Evolutionary conservation across 1,284 basidiomycete species (phyloP).

Genomic region (Trichosporon inkin): DNA sequence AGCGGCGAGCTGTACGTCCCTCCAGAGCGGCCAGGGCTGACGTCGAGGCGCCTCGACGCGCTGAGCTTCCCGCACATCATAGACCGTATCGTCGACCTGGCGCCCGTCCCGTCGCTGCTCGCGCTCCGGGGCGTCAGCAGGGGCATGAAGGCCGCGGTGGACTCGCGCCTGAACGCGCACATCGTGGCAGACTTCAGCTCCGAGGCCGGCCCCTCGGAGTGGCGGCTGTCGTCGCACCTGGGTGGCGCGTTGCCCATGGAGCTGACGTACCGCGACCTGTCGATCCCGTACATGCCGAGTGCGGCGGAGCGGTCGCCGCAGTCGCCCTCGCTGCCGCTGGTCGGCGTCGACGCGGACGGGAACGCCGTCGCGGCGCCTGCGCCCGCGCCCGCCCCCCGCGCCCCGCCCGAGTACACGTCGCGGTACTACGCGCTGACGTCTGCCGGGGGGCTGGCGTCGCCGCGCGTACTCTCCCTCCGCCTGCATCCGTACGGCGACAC

Average conservation of each 20-base stretch:
- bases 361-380: too few relatives aligned
- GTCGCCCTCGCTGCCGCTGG: not conserved
- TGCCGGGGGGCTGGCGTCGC: not conserved
- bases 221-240: not conserved
- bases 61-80: constrained; percentile 11
- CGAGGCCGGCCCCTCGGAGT: not conserved
- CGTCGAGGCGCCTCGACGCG: not conserved
- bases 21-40: not conserved
- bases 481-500: not conserved
- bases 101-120: not conserved
- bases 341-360: not conserved
- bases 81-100: constrained; percentile 10
- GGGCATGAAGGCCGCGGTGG: not conserved
- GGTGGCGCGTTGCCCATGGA: not conserved
- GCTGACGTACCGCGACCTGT: not conserved
- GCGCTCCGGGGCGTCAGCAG: constrained; percentile 6
- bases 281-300: not conserved
- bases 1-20: not conserved
- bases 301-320: not conserved
- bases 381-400: not conserved
- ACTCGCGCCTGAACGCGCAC: not conserved
- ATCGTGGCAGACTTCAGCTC: not conserved
- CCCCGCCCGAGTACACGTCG: not conserved
- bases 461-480: not conserved
- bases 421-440: not conserved